Percentiles rank a stretch among this genome's conserved stretches.
phyloP scores from a whole-genome alignment of 495 filamentous ascomycete species.

The Lentithecium fluviatile region DNA sequence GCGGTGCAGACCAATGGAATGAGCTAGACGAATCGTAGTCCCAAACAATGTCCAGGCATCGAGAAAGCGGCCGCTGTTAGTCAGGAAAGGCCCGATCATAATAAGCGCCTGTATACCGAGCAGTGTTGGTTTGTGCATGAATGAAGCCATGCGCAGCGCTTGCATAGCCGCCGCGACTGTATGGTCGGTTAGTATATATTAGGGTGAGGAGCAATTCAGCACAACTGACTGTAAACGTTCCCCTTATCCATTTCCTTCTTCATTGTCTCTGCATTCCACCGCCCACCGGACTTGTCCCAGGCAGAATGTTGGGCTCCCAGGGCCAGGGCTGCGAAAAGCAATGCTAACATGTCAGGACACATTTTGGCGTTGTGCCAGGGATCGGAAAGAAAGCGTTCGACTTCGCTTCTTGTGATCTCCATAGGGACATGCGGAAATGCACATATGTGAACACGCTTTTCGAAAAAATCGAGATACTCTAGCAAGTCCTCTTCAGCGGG shows the following conservation, averaged over 20 bases:
- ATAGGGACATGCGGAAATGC: slow-evolving; percentile 50
- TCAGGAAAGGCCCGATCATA: slow-evolving; percentile 45
- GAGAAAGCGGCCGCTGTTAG: slow-evolving; percentile 45
- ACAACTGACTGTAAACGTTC: slow-evolving; percentile 46
- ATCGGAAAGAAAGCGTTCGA: slow-evolving; percentile 47
- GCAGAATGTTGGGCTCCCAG: slow-evolving; percentile 48
- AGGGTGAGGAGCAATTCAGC: not conserved
- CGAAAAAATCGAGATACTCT: slow-evolving; percentile 45
- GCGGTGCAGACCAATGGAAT: slow-evolving; percentile 47
- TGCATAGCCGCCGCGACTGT: slow-evolving; percentile 46
- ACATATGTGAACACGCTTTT: slow-evolving; percentile 45
- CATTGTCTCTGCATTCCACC: slow-evolving; percentile 46
- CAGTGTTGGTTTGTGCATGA: slow-evolving; percentile 42
- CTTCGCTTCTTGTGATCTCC: slow-evolving; percentile 45
- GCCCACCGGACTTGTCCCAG: slow-evolving; percentile 45
- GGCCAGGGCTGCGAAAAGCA: slow-evolving; percentile 50
- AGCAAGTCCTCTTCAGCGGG: slow-evolving; percentile 43
- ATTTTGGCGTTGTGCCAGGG: slow-evolving; percentile 43
- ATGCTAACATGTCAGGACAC: slow-evolving; percentile 50
- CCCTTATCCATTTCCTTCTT: slow-evolving; percentile 41
- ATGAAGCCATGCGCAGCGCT: slow-evolving; percentile 43
- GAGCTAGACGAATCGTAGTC: slow-evolving; percentile 42
- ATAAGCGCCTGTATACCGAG: slow-evolving; percentile 43
- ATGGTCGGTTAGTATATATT: not conserved
- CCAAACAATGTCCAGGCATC: slow-evolving; percentile 47